These are phyloP conservation scores for Isabelozyma gotoi DNA, from an alignment of 805 yeast species.

Conservation along the genomic window DNA sequence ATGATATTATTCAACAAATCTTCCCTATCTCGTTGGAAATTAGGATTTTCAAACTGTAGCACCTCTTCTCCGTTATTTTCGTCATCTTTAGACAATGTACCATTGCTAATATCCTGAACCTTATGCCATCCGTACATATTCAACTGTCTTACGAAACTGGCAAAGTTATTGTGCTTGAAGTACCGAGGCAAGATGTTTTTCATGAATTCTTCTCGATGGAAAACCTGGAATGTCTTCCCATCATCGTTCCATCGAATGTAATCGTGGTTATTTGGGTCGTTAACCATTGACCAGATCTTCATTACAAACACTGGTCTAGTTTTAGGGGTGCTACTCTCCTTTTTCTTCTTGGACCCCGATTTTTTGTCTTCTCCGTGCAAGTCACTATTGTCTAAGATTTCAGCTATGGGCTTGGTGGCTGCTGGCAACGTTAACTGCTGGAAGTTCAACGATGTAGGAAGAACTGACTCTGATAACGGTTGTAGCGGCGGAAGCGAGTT, in stretches of 20 bases:
- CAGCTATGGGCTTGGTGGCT: background rate
- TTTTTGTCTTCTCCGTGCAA: background rate
- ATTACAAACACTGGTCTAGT: slow-evolving; percentile 86
- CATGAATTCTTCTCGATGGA: slow-evolving; percentile 82
- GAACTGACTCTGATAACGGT: slow-evolving; percentile 29
- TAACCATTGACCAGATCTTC: slow-evolving; percentile 95
- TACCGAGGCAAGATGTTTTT: slow-evolving; percentile 82
- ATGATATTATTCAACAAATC: slow-evolving; percentile 84
- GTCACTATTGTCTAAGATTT: background rate
- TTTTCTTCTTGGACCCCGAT: slow-evolving; percentile 20
- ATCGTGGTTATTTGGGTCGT: slow-evolving; percentile 67
- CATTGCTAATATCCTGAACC: slow-evolving; percentile 87
- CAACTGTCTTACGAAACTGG: slow-evolving; percentile 90
- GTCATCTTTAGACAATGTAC: slow-evolving; percentile 51
- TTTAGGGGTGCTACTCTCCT: slow-evolving; percentile 43
- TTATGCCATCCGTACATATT: slow-evolving; percentile 99
- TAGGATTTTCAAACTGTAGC: slow-evolving; percentile 86
- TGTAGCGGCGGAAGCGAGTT: slow-evolving; percentile 24
- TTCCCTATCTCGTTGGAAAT: slow-evolving; percentile 73
- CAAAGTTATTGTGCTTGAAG: slow-evolving; percentile 93
- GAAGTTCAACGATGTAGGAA: slow-evolving; percentile 21
- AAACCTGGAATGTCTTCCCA: slow-evolving; percentile 83
- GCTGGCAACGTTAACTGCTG: slow-evolving; percentile 13
- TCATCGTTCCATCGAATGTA: slow-evolving; percentile 83
- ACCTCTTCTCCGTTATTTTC: slow-evolving; percentile 64